These are phyloP conservation scores for Halocafeteria seosinensis DNA, from an alignment of 108 stramenopile genomes.

Conservation along the genomic window DNA sequence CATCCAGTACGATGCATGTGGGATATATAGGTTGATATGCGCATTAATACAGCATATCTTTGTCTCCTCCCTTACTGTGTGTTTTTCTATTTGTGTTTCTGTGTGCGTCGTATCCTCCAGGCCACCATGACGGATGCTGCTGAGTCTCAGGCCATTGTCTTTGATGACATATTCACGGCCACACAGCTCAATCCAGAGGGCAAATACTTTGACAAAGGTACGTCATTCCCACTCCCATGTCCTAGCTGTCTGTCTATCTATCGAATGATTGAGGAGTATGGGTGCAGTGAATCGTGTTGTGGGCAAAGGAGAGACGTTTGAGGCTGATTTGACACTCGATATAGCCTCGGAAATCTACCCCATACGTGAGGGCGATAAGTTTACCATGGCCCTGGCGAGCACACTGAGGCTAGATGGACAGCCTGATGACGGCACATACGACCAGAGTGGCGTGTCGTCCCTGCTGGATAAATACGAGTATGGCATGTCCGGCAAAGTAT, in stretches of 20 bases:
- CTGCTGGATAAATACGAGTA: constrained; percentile 88
- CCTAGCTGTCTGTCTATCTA: constrained; percentile 13
- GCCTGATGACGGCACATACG: constrained; percentile 73
- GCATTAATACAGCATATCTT: too few relatives aligned
- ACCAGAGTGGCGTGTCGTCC: constrained; percentile 42
- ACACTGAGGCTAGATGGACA: constrained; percentile 74
- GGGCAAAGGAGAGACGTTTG: constrained; percentile 73
- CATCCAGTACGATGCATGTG: too few relatives aligned
- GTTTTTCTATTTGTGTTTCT: too few relatives aligned
- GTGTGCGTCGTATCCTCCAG: too few relatives aligned
- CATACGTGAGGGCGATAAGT: constrained; percentile 57
- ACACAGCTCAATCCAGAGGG: constrained; percentile 76
- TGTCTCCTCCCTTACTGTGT: too few relatives aligned
- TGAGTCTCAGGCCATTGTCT: constrained; percentile 43
- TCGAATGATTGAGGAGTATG: too few relatives aligned
- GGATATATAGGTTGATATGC: too few relatives aligned
- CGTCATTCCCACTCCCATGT: neutral
- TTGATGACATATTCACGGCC: constrained; percentile 89
- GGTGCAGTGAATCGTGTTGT: constrained; percentile 68
- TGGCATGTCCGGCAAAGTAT: constrained; percentile 88
- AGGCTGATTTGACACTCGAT: constrained; percentile 77
- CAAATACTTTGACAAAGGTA: constrained; percentile 35
- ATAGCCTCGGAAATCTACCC: constrained; percentile 77
- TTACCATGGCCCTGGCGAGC: constrained; percentile 68
- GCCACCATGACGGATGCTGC: neutral